Evolutionary conservation across 371 early-diverging fungal species (phyloP).

Genomic region (Rhizopus microsporus): DNA sequence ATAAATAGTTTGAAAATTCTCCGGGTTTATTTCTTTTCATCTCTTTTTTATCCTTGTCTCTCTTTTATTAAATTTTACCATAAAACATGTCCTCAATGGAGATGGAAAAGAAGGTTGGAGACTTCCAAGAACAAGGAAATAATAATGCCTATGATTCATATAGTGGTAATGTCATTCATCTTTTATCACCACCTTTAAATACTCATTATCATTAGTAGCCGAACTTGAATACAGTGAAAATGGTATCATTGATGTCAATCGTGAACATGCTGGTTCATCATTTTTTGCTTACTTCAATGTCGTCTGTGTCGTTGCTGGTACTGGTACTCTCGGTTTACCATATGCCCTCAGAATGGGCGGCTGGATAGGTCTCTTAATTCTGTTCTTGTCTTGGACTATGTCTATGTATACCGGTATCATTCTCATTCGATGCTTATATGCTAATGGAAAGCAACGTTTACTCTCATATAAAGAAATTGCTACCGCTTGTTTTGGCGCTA

Average conservation of each 20-base stretch:
- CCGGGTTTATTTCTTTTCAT: no score
- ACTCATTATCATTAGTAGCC: conserved; percentile 8
- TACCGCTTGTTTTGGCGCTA: conserved; percentile 31
- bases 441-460: conserved; percentile 42
- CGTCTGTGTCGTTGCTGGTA: conserved; percentile 81
- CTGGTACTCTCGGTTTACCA: conserved; percentile 81
- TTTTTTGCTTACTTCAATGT: conserved; percentile 65
- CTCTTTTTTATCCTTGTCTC: no score
- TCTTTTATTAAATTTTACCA: no score
- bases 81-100: no score
- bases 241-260: conserved; percentile 24
- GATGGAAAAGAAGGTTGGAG: no score
- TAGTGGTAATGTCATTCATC: conserved; percentile 18
- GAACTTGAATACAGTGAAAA: conserved; percentile 23
- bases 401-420: conserved; percentile 54
- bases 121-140: no score
- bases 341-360: conserved; percentile 75
- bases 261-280: conserved; percentile 29
- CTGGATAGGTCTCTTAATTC: conserved; percentile 77
- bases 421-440: conserved; percentile 35
- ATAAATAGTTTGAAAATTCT: no score
- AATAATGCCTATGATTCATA: conserved; percentile 11
- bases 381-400: conserved; percentile 74
- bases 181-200: not conserved
- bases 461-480: conserved; percentile 42